A percentile compares a stretch with the other conserved stretches of the same genome.
phyloP scores from a whole-genome alignment of 139 green algal genomes.

The Picochlorum sp. region DNA sequence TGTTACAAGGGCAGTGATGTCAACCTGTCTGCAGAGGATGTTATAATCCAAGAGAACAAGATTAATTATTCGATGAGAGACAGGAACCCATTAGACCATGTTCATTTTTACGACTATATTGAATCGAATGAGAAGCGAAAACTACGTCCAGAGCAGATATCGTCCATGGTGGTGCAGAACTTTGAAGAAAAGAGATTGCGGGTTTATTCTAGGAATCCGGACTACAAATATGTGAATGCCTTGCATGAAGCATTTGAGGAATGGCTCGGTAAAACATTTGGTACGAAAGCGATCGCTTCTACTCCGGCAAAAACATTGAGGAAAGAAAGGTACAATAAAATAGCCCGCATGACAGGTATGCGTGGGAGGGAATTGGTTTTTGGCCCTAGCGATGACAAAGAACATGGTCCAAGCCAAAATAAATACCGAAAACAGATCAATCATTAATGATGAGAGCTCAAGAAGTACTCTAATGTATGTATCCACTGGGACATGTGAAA shows the following conservation, averaged over 20 bases:
- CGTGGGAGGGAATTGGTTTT: background rate
- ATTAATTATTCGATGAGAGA: conserved; percentile 52
- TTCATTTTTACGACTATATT: conserved; percentile 54
- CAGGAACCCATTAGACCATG: conserved; percentile 56
- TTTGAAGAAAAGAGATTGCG: conserved; percentile 50
- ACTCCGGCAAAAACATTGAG: conserved; percentile 3
- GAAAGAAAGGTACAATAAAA: background rate
- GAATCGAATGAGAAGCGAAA: conserved; percentile 28
- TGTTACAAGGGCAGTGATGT: conserved; percentile 27
- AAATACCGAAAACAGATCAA: background rate
- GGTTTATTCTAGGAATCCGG: conserved; percentile 36
- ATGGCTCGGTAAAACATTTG: conserved; percentile 22
- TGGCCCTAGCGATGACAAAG: conserved; percentile 7
- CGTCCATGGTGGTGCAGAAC: conserved; percentile 21
- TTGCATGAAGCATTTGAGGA: conserved; percentile 34
- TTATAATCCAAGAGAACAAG: conserved; percentile 52
- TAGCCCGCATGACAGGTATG: background rate
- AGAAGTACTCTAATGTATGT: conserved; percentile 17
- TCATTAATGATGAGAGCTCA: background rate
- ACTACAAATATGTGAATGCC: conserved; percentile 16
- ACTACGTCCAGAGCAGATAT: conserved; percentile 34
- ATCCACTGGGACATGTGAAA: conserved; percentile 91
- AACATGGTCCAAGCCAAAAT: conserved; percentile 32
- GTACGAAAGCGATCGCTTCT: conserved; percentile 1
- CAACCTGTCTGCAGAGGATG: conserved; percentile 36